A percentile compares a stretch with the other conserved stretches of the same genome.
Evolutionary conservation across 495 filamentous ascomycete species (phyloP).

Genomic region (Podospora pseudoanserina): DNA sequence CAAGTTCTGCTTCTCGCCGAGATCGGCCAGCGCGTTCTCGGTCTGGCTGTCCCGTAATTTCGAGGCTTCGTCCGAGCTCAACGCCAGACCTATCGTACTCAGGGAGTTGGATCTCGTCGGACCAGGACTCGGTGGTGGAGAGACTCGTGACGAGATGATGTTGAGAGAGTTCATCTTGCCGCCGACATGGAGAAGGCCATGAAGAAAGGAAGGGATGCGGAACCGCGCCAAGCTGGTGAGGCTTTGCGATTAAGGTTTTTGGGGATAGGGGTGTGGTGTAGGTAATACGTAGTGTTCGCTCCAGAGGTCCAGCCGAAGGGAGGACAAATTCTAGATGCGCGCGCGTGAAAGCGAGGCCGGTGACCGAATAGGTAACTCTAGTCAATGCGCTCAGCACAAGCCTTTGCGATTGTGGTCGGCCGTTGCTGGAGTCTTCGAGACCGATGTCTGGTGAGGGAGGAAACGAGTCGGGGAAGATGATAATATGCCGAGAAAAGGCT

Average conservation of each 20-base stretch:
- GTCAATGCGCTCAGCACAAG: constrained; percentile 14
- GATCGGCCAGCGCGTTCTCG: constrained; percentile 38
- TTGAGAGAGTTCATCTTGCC: constrained; percentile 96
- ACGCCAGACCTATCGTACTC: constrained; percentile 49
- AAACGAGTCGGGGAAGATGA: background rate
- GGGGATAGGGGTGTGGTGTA: background rate
- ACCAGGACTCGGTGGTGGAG: constrained; percentile 51
- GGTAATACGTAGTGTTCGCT: background rate
- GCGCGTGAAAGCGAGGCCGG: background rate
- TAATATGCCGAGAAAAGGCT: constrained; percentile 18
- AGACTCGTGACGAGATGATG: constrained; percentile 83
- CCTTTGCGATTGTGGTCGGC: background rate
- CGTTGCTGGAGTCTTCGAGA: background rate
- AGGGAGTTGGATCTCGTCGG: constrained; percentile 66
- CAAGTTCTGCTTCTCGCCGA: constrained; percentile 31
- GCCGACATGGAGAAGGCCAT: constrained; percentile 35
- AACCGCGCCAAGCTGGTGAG: constrained; percentile 18
- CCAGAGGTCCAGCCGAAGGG: constrained; percentile 9
- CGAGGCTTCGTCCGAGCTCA: constrained; percentile 40
- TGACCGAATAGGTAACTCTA: background rate
- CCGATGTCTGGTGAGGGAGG: background rate
- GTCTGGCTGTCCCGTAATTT: constrained; percentile 23
- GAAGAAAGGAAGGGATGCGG: constrained; percentile 28
- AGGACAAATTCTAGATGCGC: background rate
- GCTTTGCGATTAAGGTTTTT: constrained; percentile 9